Percentiles rank a stretch among this genome's conserved stretches.
Evolutionary conservation across 2,329 filamentous ascomycete species (phyloP).

Genomic region (Lecanicillium sp.): DNA sequence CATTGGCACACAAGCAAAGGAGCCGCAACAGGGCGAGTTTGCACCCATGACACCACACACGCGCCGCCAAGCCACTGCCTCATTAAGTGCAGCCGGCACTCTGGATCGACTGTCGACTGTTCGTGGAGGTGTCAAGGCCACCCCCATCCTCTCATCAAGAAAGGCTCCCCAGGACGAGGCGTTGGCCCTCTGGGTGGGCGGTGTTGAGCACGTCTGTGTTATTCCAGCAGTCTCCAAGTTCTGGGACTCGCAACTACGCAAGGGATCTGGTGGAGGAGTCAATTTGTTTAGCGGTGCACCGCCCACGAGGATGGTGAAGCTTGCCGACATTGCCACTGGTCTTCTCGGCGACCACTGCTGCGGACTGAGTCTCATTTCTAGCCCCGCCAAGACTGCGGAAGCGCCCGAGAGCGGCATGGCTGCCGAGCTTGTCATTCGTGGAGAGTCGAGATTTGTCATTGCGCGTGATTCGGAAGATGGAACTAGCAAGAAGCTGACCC

Average conservation of each 20-base stretch:
- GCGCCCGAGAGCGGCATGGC: constrained; percentile 32
- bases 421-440: constrained; percentile 45
- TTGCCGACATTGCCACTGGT: constrained; percentile 43
- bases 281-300: constrained; percentile 47
- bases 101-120: constrained; percentile 44
- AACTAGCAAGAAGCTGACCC: constrained; percentile 33
- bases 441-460: constrained; percentile 47
- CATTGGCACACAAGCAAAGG: constrained; percentile 24
- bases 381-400: constrained; percentile 16
- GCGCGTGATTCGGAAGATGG: constrained; percentile 43
- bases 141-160: constrained; percentile 33
- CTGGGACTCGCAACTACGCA: constrained; percentile 51
- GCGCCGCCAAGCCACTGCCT: constrained; percentile 42
- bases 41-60: constrained; percentile 58
- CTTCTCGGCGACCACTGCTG: constrained; percentile 50
- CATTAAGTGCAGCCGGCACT: constrained; percentile 31
- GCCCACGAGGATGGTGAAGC: constrained; percentile 46
- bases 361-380: constrained; percentile 37
- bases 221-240: constrained; percentile 47
- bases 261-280: constrained; percentile 38
- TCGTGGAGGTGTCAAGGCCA: constrained; percentile 43
- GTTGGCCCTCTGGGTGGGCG: constrained; percentile 48
- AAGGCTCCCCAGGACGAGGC: constrained; percentile 43
- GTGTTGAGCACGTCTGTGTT: constrained; percentile 47
- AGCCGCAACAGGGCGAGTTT: constrained; percentile 39